Percentiles rank a stretch among this genome's conserved stretches.
phyloP scores from a whole-genome alignment of 2,329 filamentous ascomycete genomes.

The Fusarium sp. region DNA sequence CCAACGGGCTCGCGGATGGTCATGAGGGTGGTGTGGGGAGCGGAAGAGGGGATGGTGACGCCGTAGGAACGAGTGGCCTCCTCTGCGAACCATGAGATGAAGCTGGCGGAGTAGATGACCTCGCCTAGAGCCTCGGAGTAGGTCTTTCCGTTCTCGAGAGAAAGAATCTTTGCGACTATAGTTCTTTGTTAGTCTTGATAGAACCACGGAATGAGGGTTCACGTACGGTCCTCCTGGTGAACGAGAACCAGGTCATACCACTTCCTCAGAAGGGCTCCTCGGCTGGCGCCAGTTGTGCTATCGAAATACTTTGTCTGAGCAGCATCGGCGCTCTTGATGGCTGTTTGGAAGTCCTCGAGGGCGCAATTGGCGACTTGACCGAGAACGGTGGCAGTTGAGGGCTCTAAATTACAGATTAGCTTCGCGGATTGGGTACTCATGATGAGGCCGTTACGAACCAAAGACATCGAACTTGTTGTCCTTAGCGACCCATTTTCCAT shows the following conservation, averaged over 20 bases:
- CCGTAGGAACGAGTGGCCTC: conserved; percentile 68
- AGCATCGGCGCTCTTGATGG: conserved; percentile 47
- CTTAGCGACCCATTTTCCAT: conserved; percentile 49
- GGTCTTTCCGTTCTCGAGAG: conserved; percentile 69
- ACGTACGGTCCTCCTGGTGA: conserved; percentile 49
- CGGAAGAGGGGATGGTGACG: conserved; percentile 69
- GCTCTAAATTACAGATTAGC: conserved; percentile 37
- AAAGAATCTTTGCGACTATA: conserved; percentile 55
- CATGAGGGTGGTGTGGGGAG: conserved; percentile 75
- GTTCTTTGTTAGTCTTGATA: not conserved
- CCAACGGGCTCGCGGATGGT: conserved; percentile 70
- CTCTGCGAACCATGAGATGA: conserved; percentile 69
- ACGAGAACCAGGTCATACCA: conserved; percentile 48
- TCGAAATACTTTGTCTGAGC: conserved; percentile 48
- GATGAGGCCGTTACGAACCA: conserved; percentile 31
- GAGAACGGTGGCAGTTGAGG: conserved; percentile 48
- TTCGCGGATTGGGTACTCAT: conserved; percentile 1
- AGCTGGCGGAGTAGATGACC: conserved; percentile 66
- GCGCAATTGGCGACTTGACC: conserved; percentile 48
- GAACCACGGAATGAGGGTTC: not conserved
- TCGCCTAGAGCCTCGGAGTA: conserved; percentile 66
- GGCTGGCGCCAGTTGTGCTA: conserved; percentile 47
- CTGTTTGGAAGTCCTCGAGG: conserved; percentile 47
- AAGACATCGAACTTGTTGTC: conserved; percentile 51
- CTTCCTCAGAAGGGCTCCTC: conserved; percentile 48